Evolutionary conservation across 768 basidiomycete species (phyloP).

Genomic region (Lyophyllum decastes): DNA sequence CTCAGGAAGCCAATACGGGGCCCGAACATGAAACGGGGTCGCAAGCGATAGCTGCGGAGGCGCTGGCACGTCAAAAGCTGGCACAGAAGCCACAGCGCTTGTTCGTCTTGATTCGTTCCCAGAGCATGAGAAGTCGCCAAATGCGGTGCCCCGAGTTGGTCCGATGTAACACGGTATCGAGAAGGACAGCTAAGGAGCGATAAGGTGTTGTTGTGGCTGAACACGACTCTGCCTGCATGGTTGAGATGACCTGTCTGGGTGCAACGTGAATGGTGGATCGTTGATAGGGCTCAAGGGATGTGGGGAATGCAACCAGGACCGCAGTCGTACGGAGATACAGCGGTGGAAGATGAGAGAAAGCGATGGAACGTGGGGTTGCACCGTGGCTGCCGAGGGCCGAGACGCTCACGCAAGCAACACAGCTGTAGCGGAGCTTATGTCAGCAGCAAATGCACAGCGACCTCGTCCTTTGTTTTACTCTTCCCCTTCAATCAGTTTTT

Average conservation of each 20-base stretch:
- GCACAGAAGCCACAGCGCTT: no score
- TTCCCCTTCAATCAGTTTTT: slow-evolving; percentile 1
- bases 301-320: neutral
- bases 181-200: neutral
- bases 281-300: no score
- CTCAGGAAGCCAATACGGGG: no score
- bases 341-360: slow-evolving; percentile 10
- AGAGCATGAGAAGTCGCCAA: slow-evolving; percentile 1
- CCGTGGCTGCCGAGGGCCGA: neutral
- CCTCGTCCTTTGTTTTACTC: slow-evolving; percentile 5
- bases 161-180: no score
- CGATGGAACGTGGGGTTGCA: neutral
- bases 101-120: neutral
- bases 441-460: neutral
- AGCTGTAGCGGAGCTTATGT: slow-evolving; percentile 13
- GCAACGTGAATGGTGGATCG: no score
- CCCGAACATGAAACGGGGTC: no score
- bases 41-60: no score
- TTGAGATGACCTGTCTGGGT: neutral
- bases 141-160: neutral
- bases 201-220: neutral
- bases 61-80: no score
- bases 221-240: neutral
- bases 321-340: neutral
- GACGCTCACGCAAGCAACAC: slow-evolving; percentile 11